Evolutionary conservation across 2,329 filamentous ascomycete species (phyloP), one percentile per base, ranked within the genome.

Genomic region (Aureobasidium namibiae): DNA sequence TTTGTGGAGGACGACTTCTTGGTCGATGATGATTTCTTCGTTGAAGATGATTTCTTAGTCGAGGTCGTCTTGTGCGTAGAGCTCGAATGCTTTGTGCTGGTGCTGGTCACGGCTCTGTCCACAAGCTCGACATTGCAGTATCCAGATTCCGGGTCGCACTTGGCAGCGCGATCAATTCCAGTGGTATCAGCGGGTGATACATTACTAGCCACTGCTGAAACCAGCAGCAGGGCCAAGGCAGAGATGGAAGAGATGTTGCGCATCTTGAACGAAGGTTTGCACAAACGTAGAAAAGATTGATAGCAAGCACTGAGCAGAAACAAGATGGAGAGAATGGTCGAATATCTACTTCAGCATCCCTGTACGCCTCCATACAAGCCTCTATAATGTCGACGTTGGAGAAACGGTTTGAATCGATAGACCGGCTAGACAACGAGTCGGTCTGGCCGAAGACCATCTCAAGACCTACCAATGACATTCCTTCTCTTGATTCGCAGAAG

Each of bases 111-210:
- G 6, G 45, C 46, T 42, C 57, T 59, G 18, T 59, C 38, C 7
- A 59, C 34, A 11, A 59, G 36, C 14, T 50, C 36, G n/a, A 44
- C 45, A 42, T 50, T 36, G 31, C 60, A 61, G 8, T 13, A 26
- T 34, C 56, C 60, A 49, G 56, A 61, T 18, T 33, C 48, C 10
- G 48, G 42, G 29, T 61, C 42, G 36, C 60, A 61, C 16, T 49
- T 56, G 14, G 46, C 48, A 24, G 24, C 46, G 31, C 60, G 57
- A 4, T 58, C 33, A 16, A 58, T 21, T 9, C 33, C 46, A 16
- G 54, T 52, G 36, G 36, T 56, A 36, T 59, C 48, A 46, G 39
- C 9, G 5, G 49, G 18, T 21, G 54, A 29, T 16, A 42, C 24
- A 18, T 29, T 52, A 18, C 45, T 31, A 29, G 41, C 36, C 44